phyloP scores from a whole-genome alignment of 306 rosid genomes.

The Carpinus viminea region DNA sequence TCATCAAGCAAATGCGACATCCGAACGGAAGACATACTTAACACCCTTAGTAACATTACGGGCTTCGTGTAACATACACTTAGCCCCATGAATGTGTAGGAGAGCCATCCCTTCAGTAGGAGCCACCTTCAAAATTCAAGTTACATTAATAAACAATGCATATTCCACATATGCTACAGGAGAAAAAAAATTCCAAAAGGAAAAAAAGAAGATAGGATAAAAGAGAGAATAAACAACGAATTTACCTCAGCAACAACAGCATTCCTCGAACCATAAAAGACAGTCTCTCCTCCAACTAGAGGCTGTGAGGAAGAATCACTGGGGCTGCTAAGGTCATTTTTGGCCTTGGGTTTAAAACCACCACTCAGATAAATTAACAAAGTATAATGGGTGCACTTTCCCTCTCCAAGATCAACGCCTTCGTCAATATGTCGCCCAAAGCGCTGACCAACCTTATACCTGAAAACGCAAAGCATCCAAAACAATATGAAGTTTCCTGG shows the following conservation, averaged over 20 bases:
- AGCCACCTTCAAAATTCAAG: slow-evolving; percentile 53
- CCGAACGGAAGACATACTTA: slow-evolving; percentile 86
- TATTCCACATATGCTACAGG: slow-evolving; percentile 17
- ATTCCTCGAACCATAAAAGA: slow-evolving; percentile 84
- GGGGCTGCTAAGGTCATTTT: slow-evolving; percentile 38
- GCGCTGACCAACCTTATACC: slow-evolving; percentile 83
- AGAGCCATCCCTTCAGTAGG: slow-evolving; percentile 96
- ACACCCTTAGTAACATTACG: slow-evolving; percentile 79
- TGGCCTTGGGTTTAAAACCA: slow-evolving; percentile 52
- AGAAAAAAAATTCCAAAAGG: neutral
- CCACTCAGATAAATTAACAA: slow-evolving; percentile 85
- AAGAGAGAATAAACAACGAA: neutral
- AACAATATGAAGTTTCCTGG: slow-evolving; percentile 5
- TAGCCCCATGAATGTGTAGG: slow-evolving; percentile 81
- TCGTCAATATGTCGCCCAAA: slow-evolving; percentile 96
- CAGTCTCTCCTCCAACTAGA: slow-evolving; percentile 90
- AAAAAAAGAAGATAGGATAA: slow-evolving; percentile 3
- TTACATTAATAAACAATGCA: slow-evolving; percentile 31
- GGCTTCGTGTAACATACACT: slow-evolving; percentile 94
- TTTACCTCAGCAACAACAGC: slow-evolving; percentile 75
- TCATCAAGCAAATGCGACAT: slow-evolving; percentile 71
- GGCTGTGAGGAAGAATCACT: slow-evolving; percentile 48
- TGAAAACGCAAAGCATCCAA: slow-evolving; percentile 27
- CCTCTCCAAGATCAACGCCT: slow-evolving; percentile 71
- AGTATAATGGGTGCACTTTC: slow-evolving; percentile 77